phyloP scores from a whole-genome alignment of 1,284 basidiomycete genomes.

The Pterulicium gracile region DNA sequence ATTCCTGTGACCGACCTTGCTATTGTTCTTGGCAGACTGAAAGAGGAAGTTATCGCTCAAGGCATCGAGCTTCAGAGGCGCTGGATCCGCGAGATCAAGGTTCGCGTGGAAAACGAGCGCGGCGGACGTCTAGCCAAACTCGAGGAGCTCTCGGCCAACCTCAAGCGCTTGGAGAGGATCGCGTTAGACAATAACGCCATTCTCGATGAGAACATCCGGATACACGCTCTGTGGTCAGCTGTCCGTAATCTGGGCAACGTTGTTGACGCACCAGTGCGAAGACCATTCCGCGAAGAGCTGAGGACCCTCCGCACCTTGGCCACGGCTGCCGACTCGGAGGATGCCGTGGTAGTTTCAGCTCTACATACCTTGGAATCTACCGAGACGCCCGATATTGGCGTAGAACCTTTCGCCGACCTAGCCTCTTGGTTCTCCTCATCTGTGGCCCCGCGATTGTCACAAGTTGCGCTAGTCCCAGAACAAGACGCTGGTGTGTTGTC shows the following conservation, averaged over 20 bases:
- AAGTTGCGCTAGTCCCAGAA: slow-evolving; percentile 87
- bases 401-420: slow-evolving; percentile 86
- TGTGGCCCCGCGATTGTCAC: slow-evolving; percentile 78
- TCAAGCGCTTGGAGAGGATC: slow-evolving; percentile 87
- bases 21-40: slow-evolving; percentile 44
- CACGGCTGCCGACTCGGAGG: slow-evolving; percentile 52
- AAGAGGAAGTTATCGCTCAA: slow-evolving; percentile 92
- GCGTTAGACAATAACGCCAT: slow-evolving; percentile 85
- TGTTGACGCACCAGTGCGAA: slow-evolving; percentile 49
- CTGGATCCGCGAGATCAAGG: slow-evolving; percentile 95
- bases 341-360: slow-evolving; percentile 54
- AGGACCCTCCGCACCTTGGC: slow-evolving; percentile 64
- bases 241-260: slow-evolving; percentile 53
- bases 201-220: slow-evolving; percentile 82
- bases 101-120: slow-evolving; percentile 93
- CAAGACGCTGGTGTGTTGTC: slow-evolving; percentile 81
- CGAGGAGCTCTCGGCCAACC: slow-evolving; percentile 81
- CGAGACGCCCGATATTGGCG: slow-evolving; percentile 74
- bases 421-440: slow-evolving; percentile 82
- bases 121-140: slow-evolving; percentile 92
- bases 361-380: slow-evolving; percentile 67
- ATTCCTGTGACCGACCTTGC: background rate
- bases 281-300: slow-evolving; percentile 85
- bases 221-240: slow-evolving; percentile 76
- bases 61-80: slow-evolving; percentile 95